A percentile compares a stretch with the other conserved stretches of the same genome.
Conservation (phyloP, 2,329 filamentous ascomycete genomes). For the Botrytis fragariae region DNA sequence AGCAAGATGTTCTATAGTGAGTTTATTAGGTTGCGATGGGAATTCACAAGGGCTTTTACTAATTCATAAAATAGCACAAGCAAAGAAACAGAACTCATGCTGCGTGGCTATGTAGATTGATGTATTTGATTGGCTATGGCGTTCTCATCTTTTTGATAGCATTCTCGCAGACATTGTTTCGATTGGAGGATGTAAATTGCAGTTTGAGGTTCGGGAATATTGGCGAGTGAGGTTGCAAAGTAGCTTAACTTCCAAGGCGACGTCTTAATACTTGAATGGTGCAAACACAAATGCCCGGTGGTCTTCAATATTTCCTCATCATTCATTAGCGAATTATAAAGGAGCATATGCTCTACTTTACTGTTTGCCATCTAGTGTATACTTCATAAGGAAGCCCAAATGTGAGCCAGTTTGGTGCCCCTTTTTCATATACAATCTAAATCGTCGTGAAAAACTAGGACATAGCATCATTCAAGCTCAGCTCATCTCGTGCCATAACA, state of each 20-base stretch:
- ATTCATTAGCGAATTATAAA: conserved; percentile 15
- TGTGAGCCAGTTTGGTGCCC: neutral
- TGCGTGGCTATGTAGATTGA: conserved; percentile 62
- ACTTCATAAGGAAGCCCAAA: neutral
- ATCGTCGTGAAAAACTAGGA: neutral
- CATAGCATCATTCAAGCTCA: neutral
- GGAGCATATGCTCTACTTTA: conserved; percentile 26
- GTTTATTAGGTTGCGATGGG: conserved; percentile 32
- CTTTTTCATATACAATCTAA: conserved; percentile 12
- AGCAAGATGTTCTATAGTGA: conserved; percentile 97
- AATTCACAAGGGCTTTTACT: conserved; percentile 12
- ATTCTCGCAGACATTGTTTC: conserved; percentile 13
- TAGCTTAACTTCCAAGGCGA: neutral
- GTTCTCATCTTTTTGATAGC: conserved; percentile 24
- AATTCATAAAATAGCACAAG: conserved; percentile 48
- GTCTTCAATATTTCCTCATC: conserved; percentile 12
- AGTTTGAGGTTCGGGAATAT: conserved; percentile 13
- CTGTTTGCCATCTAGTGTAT: conserved; percentile 11
- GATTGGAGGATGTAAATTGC: conserved; percentile 10
- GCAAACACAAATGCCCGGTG: neutral
- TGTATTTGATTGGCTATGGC: conserved; percentile 22
- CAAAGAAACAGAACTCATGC: conserved; percentile 80
- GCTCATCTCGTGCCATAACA: neutral
- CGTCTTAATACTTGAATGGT: conserved; percentile 10
- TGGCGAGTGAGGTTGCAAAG: neutral